Evolutionary conservation across 805 yeast species (phyloP).

Genomic region (Zygoascus bituminiphila): DNA sequence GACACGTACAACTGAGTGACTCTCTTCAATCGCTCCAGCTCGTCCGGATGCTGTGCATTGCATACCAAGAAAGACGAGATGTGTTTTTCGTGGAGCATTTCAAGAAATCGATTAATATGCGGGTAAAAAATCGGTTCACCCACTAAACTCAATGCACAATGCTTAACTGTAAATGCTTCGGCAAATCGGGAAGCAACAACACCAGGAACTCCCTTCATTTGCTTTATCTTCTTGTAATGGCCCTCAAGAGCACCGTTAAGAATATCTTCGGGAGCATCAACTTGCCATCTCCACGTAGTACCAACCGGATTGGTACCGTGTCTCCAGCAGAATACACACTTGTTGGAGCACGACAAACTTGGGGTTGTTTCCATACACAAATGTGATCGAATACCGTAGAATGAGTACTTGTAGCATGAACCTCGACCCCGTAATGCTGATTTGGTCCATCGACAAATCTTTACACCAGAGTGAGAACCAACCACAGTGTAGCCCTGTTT

Average conservation of each 20-base stretch:
- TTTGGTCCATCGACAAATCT: conserved; percentile 93
- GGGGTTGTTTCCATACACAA: conserved; percentile 96
- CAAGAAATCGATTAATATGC: conserved; percentile 75
- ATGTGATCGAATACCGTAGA: conserved; percentile 84
- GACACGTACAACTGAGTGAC: conserved; percentile 91
- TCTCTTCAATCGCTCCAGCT: conserved; percentile 54
- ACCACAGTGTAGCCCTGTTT: conserved; percentile 91
- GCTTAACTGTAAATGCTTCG: conserved; percentile 82
- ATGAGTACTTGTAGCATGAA: conserved; percentile 86
- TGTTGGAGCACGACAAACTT: conserved; percentile 84
- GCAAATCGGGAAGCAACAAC: conserved; percentile 82
- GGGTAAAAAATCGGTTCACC: conserved; percentile 96
- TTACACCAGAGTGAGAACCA: conserved; percentile 92
- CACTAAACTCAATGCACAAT: conserved; percentile 86
- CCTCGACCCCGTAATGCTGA: conserved; percentile 92
- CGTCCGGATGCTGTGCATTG: conserved; percentile 93
- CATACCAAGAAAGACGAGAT: conserved; percentile 87
- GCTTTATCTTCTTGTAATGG: conserved; percentile 86
- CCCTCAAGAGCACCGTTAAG: conserved; percentile 80
- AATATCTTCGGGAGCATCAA: conserved; percentile 79
- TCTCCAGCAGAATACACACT: conserved; percentile 96
- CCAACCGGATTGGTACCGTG: conserved; percentile 97
- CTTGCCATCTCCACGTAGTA: conserved; percentile 94
- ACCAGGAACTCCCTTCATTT: conserved; percentile 94
- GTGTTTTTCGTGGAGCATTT: conserved; percentile 66